These are phyloP conservation scores for Plantago lanceolata DNA, from an alignment of 305 asterid genomes.

Conservation along the genomic window DNA sequence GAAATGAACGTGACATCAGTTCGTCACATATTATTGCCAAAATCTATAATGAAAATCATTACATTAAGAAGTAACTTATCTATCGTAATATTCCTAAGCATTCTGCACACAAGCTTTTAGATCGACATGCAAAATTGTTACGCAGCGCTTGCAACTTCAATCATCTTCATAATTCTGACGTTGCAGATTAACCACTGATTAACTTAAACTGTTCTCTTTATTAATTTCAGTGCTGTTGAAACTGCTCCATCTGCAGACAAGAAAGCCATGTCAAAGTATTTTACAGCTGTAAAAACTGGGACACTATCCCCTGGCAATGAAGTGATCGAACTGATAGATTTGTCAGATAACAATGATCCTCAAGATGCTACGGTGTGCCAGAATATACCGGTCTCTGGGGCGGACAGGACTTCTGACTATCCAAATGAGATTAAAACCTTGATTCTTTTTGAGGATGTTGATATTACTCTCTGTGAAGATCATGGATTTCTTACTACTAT, in stretches of 20 bases:
- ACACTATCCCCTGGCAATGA: conserved; percentile 39
- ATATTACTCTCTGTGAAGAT: conserved; percentile 73
- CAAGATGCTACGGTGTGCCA: conserved; percentile 34
- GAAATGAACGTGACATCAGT: no score
- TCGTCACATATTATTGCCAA: no score
- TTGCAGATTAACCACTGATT: conserved; percentile 17
- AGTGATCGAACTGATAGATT: conserved; percentile 40
- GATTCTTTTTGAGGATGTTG: conserved; percentile 96
- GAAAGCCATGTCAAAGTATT: conserved; percentile 36
- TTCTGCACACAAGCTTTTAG: no score
- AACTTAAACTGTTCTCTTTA: background rate
- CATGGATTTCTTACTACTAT: conserved; percentile 76
- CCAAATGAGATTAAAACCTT: conserved; percentile 55
- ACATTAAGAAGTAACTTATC: no score
- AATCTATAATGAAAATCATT: no score
- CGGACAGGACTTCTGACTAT: conserved; percentile 29
- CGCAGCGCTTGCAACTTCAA: no score
- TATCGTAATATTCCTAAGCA: no score
- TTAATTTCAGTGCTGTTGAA: conserved; percentile 55
- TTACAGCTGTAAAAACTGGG: conserved; percentile 30
- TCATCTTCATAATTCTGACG: background rate
- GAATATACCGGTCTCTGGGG: conserved; percentile 29
- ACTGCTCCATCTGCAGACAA: conserved; percentile 35
- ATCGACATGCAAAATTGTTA: no score
- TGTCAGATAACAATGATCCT: conserved; percentile 47